Evolutionary conservation across 352 stramenopile species (phyloP).

Genomic region (Phytophthora citrophthora): DNA sequence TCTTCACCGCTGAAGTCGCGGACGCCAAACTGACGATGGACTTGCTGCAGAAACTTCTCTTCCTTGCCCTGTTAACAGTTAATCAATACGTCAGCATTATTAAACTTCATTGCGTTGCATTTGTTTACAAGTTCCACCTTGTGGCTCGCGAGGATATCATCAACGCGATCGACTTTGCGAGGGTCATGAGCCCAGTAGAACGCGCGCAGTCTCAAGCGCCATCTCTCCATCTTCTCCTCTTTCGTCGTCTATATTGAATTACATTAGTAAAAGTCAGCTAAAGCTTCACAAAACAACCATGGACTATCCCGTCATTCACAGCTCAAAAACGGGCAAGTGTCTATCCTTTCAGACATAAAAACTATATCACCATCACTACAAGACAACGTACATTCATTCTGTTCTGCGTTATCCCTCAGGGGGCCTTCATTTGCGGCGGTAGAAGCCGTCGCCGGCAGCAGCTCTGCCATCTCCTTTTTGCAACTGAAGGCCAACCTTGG

Average conservation of each 20-base stretch:
- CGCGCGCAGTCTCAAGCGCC: constrained; percentile 50
- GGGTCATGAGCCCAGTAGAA: constrained; percentile 83
- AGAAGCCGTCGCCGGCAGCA: background rate
- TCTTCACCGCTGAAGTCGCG: constrained; percentile 74
- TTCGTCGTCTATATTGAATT: constrained; percentile 10
- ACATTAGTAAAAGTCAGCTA: background rate
- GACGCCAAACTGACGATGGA: constrained; percentile 70
- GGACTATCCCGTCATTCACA: background rate
- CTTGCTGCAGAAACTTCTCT: constrained; percentile 60
- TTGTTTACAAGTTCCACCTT: constrained; percentile 21
- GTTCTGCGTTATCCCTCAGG: background rate
- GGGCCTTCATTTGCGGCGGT: background rate
- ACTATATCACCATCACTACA: background rate
- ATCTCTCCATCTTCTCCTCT: constrained; percentile 23
- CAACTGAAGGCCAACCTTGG: constrained; percentile 13
- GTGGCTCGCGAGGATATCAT: constrained; percentile 57
- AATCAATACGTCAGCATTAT: background rate
- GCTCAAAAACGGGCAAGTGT: constrained; percentile 2
- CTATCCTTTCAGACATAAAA: constrained; percentile 5
- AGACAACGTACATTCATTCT: constrained; percentile 23
- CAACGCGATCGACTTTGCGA: constrained; percentile 67
- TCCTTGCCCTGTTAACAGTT: constrained; percentile 45
- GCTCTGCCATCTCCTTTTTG: constrained; percentile 7
- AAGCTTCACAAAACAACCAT: background rate
- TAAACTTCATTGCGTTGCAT: background rate